Base-by-base conservation (phyloP, 225 moss, liverwort and hornwort genomes). In the Asterella californica region DNA sequence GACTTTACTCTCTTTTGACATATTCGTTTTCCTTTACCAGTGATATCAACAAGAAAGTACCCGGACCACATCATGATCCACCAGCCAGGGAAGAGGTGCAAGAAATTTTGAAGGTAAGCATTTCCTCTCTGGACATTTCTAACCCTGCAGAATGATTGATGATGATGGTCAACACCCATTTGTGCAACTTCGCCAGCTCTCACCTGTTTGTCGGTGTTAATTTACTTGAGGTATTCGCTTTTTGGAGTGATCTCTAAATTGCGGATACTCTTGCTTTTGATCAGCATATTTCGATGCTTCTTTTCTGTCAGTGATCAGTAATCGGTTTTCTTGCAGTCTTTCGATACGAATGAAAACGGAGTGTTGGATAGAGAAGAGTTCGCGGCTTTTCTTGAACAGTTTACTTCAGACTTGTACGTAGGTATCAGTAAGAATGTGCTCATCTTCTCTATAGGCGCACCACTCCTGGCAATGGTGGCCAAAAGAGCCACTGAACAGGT, bases 41-140 rank as follows among this genome's bases (percentile, higher is more conserved):
- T 81, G 94, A 97, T 77, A 89, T 97, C 82, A 97, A 97, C 85
- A 97, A 93, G 87, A 87, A 76, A 52, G 15, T 97, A 67, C 93
- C 94, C 21, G 96, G 96, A 62, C 96, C 88, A 37, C 86, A 88
- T 70, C 82, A 91, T 76, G 93, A 97, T 76, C 96, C 96, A 38
- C 96, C 96, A 63, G 15, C 89, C 61, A 90, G 93, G 84, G 90
- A 92, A 83, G 84, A 92, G 78, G 90, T 97, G 79, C 77, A 85
- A 38, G 85, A 82, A 78, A 52, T 89, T 66, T 66, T 97, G 69
- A 77, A 83, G 93, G 96, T 96, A 81, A 60, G 84, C 81, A 74
- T 57, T 74, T 6, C 29, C n/a, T 11, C 46, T 48, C 29, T 69
- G 1, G 22, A 36, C 70, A 42, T 38, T 42, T 42, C 7, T 7